Evolutionary conservation across 257 asterid species (phyloP).

Genomic region (Dorcoceras hygrometricum): DNA sequence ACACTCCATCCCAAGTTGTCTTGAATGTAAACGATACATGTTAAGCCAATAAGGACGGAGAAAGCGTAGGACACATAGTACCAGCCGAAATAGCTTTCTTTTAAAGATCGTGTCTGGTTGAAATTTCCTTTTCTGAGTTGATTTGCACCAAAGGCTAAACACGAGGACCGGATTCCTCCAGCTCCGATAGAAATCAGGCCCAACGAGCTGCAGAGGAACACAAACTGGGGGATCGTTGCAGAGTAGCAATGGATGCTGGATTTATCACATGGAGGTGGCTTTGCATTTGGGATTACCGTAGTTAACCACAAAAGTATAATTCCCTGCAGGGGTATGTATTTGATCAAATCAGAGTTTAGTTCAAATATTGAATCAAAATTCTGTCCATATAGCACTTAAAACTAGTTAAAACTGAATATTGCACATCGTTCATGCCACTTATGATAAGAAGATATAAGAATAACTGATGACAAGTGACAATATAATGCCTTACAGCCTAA

Average conservation of each 20-base stretch:
- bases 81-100: constrained; percentile 60
- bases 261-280: constrained; percentile 57
- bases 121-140: constrained; percentile 43
- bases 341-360: not conserved
- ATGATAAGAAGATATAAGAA: no score
- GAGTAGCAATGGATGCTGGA: constrained; percentile 31
- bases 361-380: no score
- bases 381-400: no score
- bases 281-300: constrained; percentile 49
- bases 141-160: constrained; percentile 70
- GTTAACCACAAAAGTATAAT: constrained; percentile 56
- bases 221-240: constrained; percentile 40
- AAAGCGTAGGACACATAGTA: constrained; percentile 48
- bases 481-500: no score
- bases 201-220: constrained; percentile 39
- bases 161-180: constrained; percentile 58
- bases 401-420: no score
- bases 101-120: constrained; percentile 12
- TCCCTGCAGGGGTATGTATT: constrained; percentile 44
- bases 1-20: constrained; percentile 67
- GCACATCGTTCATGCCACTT: no score
- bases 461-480: no score
- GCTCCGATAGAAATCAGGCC: constrained; percentile 70
- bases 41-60: constrained; percentile 44
- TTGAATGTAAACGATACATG: constrained; percentile 68